Evolutionary conservation across 1,139 yeast species (phyloP).

Genomic region (Pichia sp.): DNA sequence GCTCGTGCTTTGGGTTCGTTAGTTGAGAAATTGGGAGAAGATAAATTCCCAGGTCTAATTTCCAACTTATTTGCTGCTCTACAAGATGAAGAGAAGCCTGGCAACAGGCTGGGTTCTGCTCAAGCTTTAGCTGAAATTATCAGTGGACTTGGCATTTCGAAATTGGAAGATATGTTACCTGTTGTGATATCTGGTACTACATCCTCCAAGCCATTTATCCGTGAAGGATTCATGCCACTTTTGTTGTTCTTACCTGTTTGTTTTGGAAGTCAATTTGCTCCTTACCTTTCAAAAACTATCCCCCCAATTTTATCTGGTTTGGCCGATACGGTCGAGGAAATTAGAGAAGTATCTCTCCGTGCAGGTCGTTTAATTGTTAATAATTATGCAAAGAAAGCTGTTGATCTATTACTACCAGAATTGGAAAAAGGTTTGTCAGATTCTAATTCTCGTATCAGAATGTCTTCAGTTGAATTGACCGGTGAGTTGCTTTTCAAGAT

Average conservation of each 20-base stretch:
- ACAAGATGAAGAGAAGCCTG: constrained; percentile 75
- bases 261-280: constrained; percentile 88
- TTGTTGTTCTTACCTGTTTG: constrained; percentile 88
- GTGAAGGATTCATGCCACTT: constrained; percentile 93
- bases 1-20: constrained; percentile 95
- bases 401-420: constrained; percentile 90
- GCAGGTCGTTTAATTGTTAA: constrained; percentile 91
- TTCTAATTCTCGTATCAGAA: constrained; percentile 78
- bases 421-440: constrained; percentile 87
- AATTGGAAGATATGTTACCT: constrained; percentile 87
- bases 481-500: constrained; percentile 94
- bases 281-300: constrained; percentile 78
- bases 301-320: constrained; percentile 88
- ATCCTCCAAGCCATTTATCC: constrained; percentile 61
- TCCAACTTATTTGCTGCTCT: constrained; percentile 74
- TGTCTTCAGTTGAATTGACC: constrained; percentile 93
- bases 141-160: constrained; percentile 82
- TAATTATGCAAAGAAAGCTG: constrained; percentile 89
- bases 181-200: constrained; percentile 69
- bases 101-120: constrained; percentile 95
- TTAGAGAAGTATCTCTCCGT: constrained; percentile 85
- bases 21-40: constrained; percentile 95
- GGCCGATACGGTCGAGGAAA: constrained; percentile 83
- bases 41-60: constrained; percentile 87
- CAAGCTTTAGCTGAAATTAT: constrained; percentile 94